Evolutionary conservation across 352 stramenopile genomes (phyloP).

Genomic region (Saprolegnia parasitica): DNA sequence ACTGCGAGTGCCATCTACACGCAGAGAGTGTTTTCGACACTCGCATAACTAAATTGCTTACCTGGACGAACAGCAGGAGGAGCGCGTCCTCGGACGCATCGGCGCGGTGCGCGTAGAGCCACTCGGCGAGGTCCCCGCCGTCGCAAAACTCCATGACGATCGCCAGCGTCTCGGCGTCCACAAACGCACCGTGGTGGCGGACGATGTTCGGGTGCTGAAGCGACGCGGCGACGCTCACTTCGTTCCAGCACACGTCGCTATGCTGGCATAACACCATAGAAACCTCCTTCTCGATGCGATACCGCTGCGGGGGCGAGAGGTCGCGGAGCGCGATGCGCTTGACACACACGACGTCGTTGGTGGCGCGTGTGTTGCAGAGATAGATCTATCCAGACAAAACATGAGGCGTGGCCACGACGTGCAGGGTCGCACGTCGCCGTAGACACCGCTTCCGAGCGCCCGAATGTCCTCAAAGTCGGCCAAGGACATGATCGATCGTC

Average conservation of each 20-base stretch:
- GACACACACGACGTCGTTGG: slow-evolving; percentile 24
- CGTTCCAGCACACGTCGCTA: slow-evolving; percentile 16
- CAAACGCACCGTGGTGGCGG: slow-evolving; percentile 7
- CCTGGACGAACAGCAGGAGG: slow-evolving; percentile 18
- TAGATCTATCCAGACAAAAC: not conserved
- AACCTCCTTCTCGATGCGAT: not conserved
- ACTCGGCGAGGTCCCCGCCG: slow-evolving; percentile 7
- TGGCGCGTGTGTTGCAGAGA: slow-evolving; percentile 6
- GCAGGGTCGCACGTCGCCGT: slow-evolving; percentile 16
- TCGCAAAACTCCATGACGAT: slow-evolving; percentile 28
- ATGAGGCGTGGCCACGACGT: not conserved
- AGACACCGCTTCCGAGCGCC: slow-evolving; percentile 14
- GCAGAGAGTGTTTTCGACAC: not conserved
- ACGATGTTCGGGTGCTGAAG: slow-evolving; percentile 22
- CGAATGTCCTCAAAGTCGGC: slow-evolving; percentile 20
- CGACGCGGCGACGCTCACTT: not conserved
- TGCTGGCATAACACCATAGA: not conserved
- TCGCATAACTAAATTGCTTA: not conserved
- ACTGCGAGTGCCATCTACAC: slow-evolving; percentile 42
- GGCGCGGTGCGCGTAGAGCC: slow-evolving; percentile 14
- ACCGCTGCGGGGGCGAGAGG: not conserved
- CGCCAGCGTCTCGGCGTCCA: not conserved
- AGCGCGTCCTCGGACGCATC: not conserved
- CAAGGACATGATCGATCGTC: too few species aligned
- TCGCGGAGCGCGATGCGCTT: slow-evolving; percentile 5